Conservation (phyloP, 1,139 yeast species). For the Meyerozyma smithsonii region DNA sequence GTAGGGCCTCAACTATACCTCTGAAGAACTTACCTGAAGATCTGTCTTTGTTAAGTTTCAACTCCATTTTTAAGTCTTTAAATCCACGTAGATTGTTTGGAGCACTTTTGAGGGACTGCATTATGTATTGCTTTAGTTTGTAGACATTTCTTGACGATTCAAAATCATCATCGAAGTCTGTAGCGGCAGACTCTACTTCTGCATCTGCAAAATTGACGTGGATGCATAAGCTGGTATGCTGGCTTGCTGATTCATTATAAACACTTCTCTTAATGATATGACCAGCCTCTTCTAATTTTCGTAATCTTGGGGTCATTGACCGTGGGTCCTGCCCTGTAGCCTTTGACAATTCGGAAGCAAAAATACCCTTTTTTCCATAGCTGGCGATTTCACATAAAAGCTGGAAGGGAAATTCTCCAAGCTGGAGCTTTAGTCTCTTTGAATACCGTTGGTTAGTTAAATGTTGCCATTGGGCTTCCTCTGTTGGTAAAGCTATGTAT, state of each 20-base stretch:
- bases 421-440: conserved; percentile 24
- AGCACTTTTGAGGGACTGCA: conserved; percentile 55
- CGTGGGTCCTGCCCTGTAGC: conserved; percentile 68
- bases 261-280: conserved; percentile 39
- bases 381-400: conserved; percentile 49
- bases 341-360: conserved; percentile 51
- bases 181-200: conserved; percentile 6
- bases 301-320: conserved; percentile 59
- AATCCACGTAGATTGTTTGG: conserved; percentile 66
- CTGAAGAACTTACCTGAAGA: conserved; percentile 48
- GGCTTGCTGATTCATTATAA: conserved; percentile 36
- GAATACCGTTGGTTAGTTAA: conserved; percentile 36
- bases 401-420: conserved; percentile 42
- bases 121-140: conserved; percentile 33
- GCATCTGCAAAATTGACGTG: conserved; percentile 37
- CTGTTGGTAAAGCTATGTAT: conserved; percentile 28
- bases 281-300: conserved; percentile 45
- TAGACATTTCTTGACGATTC: conserved; percentile 28
- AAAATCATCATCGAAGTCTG: conserved; percentile 18
- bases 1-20: conserved; percentile 47
- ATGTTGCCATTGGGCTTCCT: conserved; percentile 39
- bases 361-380: conserved; percentile 50
- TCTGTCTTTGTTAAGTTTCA: conserved; percentile 46
- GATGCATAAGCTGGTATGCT: conserved; percentile 47
- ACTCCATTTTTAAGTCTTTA: conserved; percentile 58